Evolutionary conservation across 768 basidiomycete species (phyloP), one percentile per base, ranked within the genome.

Genomic region (Trametes cubensis): DNA sequence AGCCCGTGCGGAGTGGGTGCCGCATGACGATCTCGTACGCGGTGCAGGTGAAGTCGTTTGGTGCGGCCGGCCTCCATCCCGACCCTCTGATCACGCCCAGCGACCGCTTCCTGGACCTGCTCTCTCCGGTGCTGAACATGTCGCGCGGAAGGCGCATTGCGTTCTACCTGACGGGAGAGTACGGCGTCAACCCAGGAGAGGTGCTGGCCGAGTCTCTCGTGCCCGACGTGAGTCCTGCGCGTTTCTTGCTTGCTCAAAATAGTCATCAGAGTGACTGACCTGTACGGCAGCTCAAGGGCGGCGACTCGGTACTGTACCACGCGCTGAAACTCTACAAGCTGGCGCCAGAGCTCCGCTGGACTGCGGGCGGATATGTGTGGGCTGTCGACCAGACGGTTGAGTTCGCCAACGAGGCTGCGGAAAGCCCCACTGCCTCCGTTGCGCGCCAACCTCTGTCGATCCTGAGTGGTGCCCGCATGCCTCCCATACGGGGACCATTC

Each of bases 301-400:
- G 86, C 21, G 91, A 93, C 68, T 85, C 87, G 4, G 72, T 90
- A 34, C 73, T 93, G 8, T 91, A 90, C 71, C 88, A 90, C 54
- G 87, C 90, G 3, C 75, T 92, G 71, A 90, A 89, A 72, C 73
- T 87, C 41, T 90, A 86, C 78, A 91, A 91, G 62, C 83, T 93
- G 48, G 73, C 76, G 1, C 88, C 89, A 0, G 88, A 88, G 62
- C 80, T 93, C 1, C 88, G 88, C 61, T 93, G 89, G 87, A 85
- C 86, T 18, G 91, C 92, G 34, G 90, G 90, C 2, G 90, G 90
- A 20, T 92, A 88, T 71, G 79, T 93, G 63, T 93, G 92, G 91
- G 85, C 90, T 0, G 78, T 84, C 25, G 87, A 89, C 67, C 83
- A 83, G 53, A 81, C 83, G 0, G 86, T 92, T 20, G 88, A 92